A percentile compares a stretch with the other conserved stretches of the same genome.
Evolutionary conservation across 2,329 filamentous ascomycete species (phyloP).

Genomic region (Aureobasidium leucospermi): DNA sequence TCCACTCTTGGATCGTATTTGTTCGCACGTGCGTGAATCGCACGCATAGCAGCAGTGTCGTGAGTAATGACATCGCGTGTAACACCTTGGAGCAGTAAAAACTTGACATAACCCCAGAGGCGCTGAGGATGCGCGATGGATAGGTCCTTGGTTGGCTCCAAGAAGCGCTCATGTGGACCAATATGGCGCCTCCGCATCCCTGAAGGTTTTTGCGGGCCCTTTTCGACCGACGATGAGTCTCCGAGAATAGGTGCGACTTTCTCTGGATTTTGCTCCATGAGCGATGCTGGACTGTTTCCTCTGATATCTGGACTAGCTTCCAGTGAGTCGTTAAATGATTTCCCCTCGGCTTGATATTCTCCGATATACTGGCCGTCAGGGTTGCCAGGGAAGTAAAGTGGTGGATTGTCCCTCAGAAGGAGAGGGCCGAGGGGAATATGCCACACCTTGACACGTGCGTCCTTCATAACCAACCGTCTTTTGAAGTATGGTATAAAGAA

Average conservation of each 20-base stretch:
- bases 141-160: neutral
- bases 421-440: constrained; percentile 29
- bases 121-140: neutral
- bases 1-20: constrained; percentile 58
- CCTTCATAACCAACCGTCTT: constrained; percentile 25
- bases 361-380: constrained; percentile 34
- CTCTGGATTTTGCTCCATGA: neutral
- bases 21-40: constrained; percentile 49
- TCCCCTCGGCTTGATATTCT: neutral
- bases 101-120: neutral
- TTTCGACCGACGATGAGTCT: neutral
- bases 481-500: constrained; percentile 32
- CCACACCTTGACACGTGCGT: constrained; percentile 25
- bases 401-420: constrained; percentile 19
- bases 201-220: neutral
- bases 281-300: neutral
- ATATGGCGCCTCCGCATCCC: neutral
- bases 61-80: neutral
- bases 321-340: neutral
- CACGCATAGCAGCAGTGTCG: constrained; percentile 39
- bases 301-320: neutral
- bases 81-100: neutral
- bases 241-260: neutral
- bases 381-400: constrained; percentile 42
- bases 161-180: neutral